Evolutionary conservation across 371 early-diverging fungal genomes (phyloP).

Genomic region (Rhizomucor pusillus): DNA sequence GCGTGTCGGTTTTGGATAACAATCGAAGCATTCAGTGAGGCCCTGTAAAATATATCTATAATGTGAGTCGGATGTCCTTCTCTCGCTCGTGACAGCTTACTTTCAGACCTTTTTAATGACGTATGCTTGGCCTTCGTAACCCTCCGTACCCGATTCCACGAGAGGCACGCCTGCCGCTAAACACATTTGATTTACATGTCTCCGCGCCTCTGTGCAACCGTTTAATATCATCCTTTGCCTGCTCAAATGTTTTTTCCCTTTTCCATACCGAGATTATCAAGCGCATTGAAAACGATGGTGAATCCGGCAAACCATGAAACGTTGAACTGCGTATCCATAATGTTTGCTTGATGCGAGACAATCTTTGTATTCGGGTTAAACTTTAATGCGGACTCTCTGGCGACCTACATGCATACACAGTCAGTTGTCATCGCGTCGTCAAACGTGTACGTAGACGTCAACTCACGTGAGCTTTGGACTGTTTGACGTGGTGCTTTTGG

Average conservation of each 20-base stretch:
- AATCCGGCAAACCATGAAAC: conserved; percentile 91
- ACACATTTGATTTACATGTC: conserved; percentile 97
- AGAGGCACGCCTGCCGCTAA: conserved; percentile 85
- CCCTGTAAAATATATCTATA: conserved; percentile 17
- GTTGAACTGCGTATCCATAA: conserved; percentile 79
- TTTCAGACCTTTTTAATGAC: conserved; percentile 69
- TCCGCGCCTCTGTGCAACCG: conserved; percentile 73
- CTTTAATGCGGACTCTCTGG: conserved; percentile 70
- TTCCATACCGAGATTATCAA: conserved; percentile 92
- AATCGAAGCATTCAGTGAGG: conserved; percentile 96
- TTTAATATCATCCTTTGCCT: neutral
- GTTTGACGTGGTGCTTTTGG: conserved; percentile 88
- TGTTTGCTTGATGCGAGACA: conserved; percentile 78
- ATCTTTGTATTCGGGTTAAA: conserved; percentile 86
- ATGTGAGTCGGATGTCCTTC: neutral
- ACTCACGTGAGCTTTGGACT: conserved; percentile 85
- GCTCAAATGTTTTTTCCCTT: neutral
- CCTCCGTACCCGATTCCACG: conserved; percentile 97
- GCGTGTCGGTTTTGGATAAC: conserved; percentile 88
- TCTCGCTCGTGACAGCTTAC: neutral
- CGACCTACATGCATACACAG: conserved; percentile 50
- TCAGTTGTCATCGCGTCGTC: too few species aligned
- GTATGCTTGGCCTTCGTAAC: conserved; percentile 95
- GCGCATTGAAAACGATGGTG: conserved; percentile 95
- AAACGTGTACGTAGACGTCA: neutral